phyloP scores from a whole-genome alignment of 768 basidiomycete species.

The Mycena alexandri region DNA sequence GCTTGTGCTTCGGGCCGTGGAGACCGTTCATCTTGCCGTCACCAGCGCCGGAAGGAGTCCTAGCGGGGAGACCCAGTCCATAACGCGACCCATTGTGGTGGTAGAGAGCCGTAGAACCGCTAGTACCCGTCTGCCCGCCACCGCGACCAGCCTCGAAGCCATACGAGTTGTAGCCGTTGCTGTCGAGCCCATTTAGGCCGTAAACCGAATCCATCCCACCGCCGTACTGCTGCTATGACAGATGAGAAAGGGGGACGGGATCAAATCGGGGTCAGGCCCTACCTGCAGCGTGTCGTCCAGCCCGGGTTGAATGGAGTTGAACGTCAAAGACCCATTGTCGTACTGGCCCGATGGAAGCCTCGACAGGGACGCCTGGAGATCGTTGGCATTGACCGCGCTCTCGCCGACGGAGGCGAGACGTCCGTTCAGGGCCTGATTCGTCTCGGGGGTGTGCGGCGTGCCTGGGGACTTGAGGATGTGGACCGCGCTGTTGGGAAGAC shows the following conservation, averaged over 20 bases:
- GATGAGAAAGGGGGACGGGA: constrained; percentile 28
- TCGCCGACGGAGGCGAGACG: constrained; percentile 70
- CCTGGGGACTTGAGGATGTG: constrained; percentile 76
- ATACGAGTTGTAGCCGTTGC: constrained; percentile 67
- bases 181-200: constrained; percentile 64
- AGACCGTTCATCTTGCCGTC: constrained; percentile 91
- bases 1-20: constrained; percentile 94
- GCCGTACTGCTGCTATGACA: constrained; percentile 61
- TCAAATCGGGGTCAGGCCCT: constrained; percentile 35
- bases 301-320: constrained; percentile 63
- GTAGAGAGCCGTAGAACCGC: constrained; percentile 82
- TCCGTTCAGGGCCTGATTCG: constrained; percentile 67
- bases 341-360: constrained; percentile 72
- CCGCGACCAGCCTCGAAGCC: constrained; percentile 65
- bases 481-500: constrained; percentile 60
- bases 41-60: constrained; percentile 59
- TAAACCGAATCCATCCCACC: constrained; percentile 64
- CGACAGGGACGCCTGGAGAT: constrained; percentile 81
- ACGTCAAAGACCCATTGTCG: constrained; percentile 66
- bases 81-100: constrained; percentile 85
- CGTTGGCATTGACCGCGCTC: constrained; percentile 60
- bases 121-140: constrained; percentile 52
- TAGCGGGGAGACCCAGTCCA: constrained; percentile 71
- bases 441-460: constrained; percentile 74
- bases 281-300: constrained; percentile 71